Percentiles rank a stretch among this genome's conserved stretches.
Evolutionary conservation across 306 rosid genomes (phyloP).

Genomic region (Cucurbita pepo): DNA sequence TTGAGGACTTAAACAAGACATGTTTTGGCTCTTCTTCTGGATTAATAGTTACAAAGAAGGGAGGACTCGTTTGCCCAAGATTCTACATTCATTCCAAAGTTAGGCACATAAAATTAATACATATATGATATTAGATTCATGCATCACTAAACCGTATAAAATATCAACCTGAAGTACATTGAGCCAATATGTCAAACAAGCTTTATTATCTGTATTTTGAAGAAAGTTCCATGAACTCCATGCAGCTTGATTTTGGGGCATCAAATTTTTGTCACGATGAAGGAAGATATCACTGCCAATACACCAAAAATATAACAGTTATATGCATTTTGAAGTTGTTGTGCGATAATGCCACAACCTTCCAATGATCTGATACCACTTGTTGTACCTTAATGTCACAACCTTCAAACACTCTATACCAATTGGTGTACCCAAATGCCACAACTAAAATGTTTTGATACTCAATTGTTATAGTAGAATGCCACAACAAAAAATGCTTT

Average conservation of each 20-base stretch:
- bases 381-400: too few relatives aligned
- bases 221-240: slow-evolving; percentile 97
- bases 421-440: too few relatives aligned
- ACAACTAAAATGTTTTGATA: too few relatives aligned
- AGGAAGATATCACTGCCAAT: slow-evolving; percentile 81
- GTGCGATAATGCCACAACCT: too few relatives aligned
- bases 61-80: slow-evolving; percentile 39
- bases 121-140: too few relatives aligned
- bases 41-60: slow-evolving; percentile 72
- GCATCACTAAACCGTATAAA: too few relatives aligned
- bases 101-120: too few relatives aligned
- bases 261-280: slow-evolving; percentile 67
- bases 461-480: too few relatives aligned
- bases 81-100: neutral
- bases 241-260: slow-evolving; percentile 80
- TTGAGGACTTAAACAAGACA: slow-evolving; percentile 58
- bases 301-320: neutral
- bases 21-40: slow-evolving; percentile 55
- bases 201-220: slow-evolving; percentile 38
- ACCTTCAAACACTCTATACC: too few relatives aligned
- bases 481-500: too few relatives aligned
- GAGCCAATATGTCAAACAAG: slow-evolving; percentile 81
- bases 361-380: too few relatives aligned
- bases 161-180: slow-evolving; percentile 66
- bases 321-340: too few relatives aligned